These are phyloP conservation scores for Ophiobolus disseminans DNA, from an alignment of 2,329 filamentous ascomycete species.

Conservation along the genomic window DNA sequence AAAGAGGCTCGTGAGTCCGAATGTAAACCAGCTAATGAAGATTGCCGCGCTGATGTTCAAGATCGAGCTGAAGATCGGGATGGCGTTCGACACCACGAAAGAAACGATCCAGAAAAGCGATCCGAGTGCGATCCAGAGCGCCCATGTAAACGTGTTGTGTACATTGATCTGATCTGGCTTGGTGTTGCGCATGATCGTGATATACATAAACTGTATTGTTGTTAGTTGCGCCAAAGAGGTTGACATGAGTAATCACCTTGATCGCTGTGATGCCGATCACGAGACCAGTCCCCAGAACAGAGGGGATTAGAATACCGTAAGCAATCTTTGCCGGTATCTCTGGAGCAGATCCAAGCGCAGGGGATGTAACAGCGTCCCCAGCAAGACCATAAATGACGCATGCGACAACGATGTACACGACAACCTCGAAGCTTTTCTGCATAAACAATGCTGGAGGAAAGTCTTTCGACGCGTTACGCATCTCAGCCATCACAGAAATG, in stretches of 20 bases:
- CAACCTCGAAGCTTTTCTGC: constrained; percentile 61
- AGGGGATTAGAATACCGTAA: constrained; percentile 71
- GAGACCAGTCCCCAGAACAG: constrained; percentile 73
- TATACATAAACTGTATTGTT: constrained; percentile 60
- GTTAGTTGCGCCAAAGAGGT: neutral
- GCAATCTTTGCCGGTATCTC: constrained; percentile 66
- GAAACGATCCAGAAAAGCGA: constrained; percentile 61
- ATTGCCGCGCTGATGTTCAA: constrained; percentile 64
- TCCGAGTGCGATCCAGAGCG: constrained; percentile 68
- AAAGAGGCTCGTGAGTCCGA: constrained; percentile 54
- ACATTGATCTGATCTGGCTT: constrained; percentile 34
- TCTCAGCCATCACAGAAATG: constrained; percentile 70
- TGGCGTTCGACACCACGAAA: constrained; percentile 53
- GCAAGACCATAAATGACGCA: constrained; percentile 73
- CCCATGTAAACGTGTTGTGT: constrained; percentile 63
- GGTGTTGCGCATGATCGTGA: constrained; percentile 62
- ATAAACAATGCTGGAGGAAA: constrained; percentile 69
- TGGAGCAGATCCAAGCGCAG: constrained; percentile 69
- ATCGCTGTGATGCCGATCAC: constrained; percentile 72
- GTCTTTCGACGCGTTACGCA: constrained; percentile 63
- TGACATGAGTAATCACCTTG: constrained; percentile 47
- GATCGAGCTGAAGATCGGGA: constrained; percentile 66
- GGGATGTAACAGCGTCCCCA: constrained; percentile 66
- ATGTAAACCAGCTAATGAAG: constrained; percentile 72
- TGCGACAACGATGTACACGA: constrained; percentile 68